phyloP scores from a whole-genome alignment of 805 yeast genomes.

The Yamadazyma endophytica region DNA sequence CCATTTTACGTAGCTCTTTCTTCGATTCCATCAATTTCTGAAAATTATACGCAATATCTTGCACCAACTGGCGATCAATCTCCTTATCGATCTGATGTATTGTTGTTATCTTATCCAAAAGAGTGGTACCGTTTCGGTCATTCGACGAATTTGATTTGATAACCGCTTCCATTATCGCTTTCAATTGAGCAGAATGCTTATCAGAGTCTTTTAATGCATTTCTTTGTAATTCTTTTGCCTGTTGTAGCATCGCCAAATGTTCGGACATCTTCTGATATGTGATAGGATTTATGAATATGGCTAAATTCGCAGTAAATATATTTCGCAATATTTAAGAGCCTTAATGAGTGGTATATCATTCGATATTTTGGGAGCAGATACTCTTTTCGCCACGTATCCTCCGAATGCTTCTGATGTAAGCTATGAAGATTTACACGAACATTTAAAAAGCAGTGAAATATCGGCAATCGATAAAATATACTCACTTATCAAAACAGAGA shows the following conservation, averaged over 20 bases:
- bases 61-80: constrained; percentile 31
- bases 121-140: constrained; percentile 10
- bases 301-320: too few relatives aligned
- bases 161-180: constrained; percentile 17
- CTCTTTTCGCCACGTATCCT: constrained; percentile 3
- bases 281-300: too few relatives aligned
- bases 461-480: constrained; percentile 5
- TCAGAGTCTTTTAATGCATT: constrained; percentile 22
- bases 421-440: neutral
- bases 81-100: constrained; percentile 35
- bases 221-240: constrained; percentile 33
- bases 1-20: constrained; percentile 17
- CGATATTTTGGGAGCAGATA: constrained; percentile 1
- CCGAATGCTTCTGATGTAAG: neutral
- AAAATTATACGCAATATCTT: constrained; percentile 29
- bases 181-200: constrained; percentile 22
- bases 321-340: too few relatives aligned
- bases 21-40: constrained; percentile 21
- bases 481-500: constrained; percentile 5
- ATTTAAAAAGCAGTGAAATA: constrained; percentile 1
- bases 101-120: constrained; percentile 35
- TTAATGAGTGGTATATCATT: too few relatives aligned
- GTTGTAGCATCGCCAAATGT: constrained; percentile 23
- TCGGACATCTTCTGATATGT: constrained; percentile 9
- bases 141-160: constrained; percentile 22